Conservation (phyloP, 192 early-diverging fungal species). For the Diversispora epigaea region DNA sequence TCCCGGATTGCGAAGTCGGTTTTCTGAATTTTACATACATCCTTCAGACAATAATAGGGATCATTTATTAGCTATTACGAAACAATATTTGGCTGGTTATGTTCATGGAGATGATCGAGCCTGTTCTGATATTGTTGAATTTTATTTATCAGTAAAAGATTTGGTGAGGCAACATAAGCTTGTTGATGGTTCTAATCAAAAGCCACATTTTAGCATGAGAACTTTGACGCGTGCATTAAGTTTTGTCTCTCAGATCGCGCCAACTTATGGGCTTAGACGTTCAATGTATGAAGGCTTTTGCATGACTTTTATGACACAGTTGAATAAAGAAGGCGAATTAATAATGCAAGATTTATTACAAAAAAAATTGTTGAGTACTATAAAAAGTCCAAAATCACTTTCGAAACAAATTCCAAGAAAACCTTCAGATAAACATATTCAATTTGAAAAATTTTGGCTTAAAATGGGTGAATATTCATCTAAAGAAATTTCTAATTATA, state of each 20-base stretch:
- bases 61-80: slow-evolving; percentile 82
- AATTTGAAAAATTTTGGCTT: slow-evolving; percentile 89
- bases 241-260: slow-evolving; percentile 70
- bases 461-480: slow-evolving; percentile 48
- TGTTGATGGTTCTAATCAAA: slow-evolving; percentile 85
- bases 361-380: slow-evolving; percentile 56
- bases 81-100: slow-evolving; percentile 69
- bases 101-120: slow-evolving; percentile 58
- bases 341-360: slow-evolving; percentile 56
- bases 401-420: slow-evolving; percentile 60
- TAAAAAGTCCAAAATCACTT: slow-evolving; percentile 55
- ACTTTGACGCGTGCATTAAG: slow-evolving; percentile 85
- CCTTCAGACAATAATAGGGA: slow-evolving; percentile 78
- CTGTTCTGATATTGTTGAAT: slow-evolving; percentile 70
- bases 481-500: slow-evolving; percentile 58
- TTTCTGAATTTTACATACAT: slow-evolving; percentile 95
- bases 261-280: slow-evolving; percentile 77
- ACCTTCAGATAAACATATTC: slow-evolving; percentile 55
- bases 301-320: slow-evolving; percentile 95
- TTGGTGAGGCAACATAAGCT: slow-evolving; percentile 69
- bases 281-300: slow-evolving; percentile 89
- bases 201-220: slow-evolving; percentile 90
- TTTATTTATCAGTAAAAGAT: slow-evolving; percentile 76
- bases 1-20: slow-evolving; percentile 84
- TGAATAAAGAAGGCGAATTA: slow-evolving; percentile 68